These are phyloP conservation scores for Paracorniculantispora psalliotae DNA, from an alignment of 2,329 filamentous ascomycete species.

Conservation along the genomic window DNA sequence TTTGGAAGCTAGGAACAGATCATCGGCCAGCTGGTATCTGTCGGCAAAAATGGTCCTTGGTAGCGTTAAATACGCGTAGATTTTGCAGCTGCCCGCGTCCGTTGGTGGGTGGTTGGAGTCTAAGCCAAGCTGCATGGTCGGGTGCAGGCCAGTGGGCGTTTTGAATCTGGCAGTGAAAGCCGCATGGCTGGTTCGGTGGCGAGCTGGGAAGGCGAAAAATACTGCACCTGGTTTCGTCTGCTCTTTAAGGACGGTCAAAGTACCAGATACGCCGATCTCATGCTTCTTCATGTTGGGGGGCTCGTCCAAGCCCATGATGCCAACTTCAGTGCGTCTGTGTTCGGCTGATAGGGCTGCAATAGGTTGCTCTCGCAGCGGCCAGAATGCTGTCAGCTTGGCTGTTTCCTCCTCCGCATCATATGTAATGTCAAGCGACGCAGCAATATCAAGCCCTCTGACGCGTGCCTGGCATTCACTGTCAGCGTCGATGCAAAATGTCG, in stretches of 20 bases:
- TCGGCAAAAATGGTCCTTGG: conserved; percentile 80
- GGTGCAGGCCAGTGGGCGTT: conserved; percentile 76
- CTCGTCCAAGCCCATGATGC: conserved; percentile 64
- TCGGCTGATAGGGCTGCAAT: conserved; percentile 37
- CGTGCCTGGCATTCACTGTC: conserved; percentile 46
- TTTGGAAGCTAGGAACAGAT: conserved; percentile 74
- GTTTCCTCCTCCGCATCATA: conserved; percentile 64
- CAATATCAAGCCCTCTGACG: conserved; percentile 41
- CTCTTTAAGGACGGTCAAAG: conserved; percentile 73
- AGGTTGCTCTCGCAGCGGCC: conserved; percentile 43
- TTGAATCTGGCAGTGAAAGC: conserved; percentile 61
- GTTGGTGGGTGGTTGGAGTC: conserved; percentile 46
- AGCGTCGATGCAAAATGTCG: conserved; percentile 44
- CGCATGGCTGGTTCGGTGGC: conserved; percentile 58
- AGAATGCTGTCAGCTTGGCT: conserved; percentile 61
- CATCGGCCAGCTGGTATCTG: conserved; percentile 74
- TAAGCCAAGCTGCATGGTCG: conserved; percentile 66
- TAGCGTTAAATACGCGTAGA: conserved; percentile 78
- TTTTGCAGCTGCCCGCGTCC: conserved; percentile 57
- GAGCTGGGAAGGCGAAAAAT: conserved; percentile 77
- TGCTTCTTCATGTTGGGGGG: conserved; percentile 57
- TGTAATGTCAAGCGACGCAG: conserved; percentile 69
- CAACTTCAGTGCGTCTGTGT: conserved; percentile 67
- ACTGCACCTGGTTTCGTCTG: conserved; percentile 67
- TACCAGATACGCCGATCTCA: conserved; percentile 73